Evolutionary conservation across 1,139 yeast species (phyloP), one percentile per base, ranked within the genome.

Genomic region (Eremothecium cymbalariae): DNA sequence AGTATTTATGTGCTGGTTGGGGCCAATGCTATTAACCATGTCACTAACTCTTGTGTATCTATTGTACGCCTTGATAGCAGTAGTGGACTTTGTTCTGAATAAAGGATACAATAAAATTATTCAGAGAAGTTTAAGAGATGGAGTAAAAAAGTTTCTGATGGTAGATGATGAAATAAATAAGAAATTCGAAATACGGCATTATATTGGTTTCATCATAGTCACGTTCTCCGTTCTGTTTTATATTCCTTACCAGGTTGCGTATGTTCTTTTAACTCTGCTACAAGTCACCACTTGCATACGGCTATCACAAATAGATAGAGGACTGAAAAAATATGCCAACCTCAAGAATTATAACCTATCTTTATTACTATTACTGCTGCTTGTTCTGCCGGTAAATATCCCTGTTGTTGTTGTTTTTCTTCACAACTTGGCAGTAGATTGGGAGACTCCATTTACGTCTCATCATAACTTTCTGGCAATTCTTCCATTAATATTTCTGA

Each of bases 201-300:
- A 60, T 2, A 36, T 63, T 4, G 65, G 67, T 2, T 16, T 69
- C 1, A 45, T 77, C 18, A 37, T 67, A 9, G 38, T 57, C 0
- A 21, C 21, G 4, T n/a, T n/a, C n/a, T 50, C 64, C 16, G 80
- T 81, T 4, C 63, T 78, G 18, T 57, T 76, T 24, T 77, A 76
- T 50, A 62, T 83, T 17, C 95, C 95, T 1, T 85, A 77, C 50
- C 95, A 85, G 53, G 68, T 84, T 50, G 86, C 83, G 0, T 83
- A 69, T 49, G 59, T 77, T 9, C 65, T 81, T 6, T 67, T 79
- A 31, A 64, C 74, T 38, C 18, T 75, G 14, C 64, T 75, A 1
- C 88, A 79, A 51, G 48, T 59, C 4, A 52, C 64, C 18, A 71
- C 70, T 18, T 65, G 71, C 17, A 43, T 79, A 9, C 60, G 60